phyloP scores from a whole-genome alignment of 2,329 filamentous ascomycete species.

The Purpureocillium lavendulum region DNA sequence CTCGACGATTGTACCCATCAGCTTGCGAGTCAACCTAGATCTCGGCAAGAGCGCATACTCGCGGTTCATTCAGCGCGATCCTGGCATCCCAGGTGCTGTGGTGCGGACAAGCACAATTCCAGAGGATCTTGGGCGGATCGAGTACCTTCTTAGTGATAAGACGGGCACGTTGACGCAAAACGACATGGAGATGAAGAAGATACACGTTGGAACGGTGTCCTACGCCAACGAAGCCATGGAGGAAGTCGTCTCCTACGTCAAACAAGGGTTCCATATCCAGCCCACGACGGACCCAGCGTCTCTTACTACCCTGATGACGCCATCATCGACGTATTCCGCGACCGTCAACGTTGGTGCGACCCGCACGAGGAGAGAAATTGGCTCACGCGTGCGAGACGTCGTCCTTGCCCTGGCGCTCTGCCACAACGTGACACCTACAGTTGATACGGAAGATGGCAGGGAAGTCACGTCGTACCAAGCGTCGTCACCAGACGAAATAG shows the following conservation, averaged over 20 bases:
- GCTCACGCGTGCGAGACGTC: slow-evolving; percentile 84
- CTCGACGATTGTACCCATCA: slow-evolving; percentile 98
- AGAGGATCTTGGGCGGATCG: slow-evolving; percentile 89
- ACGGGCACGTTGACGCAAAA: slow-evolving; percentile 98
- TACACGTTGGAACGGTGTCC: slow-evolving; percentile 94
- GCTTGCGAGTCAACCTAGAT: slow-evolving; percentile 89
- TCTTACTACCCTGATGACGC: slow-evolving; percentile 57
- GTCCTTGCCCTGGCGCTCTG: slow-evolving; percentile 87
- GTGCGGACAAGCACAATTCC: slow-evolving; percentile 96
- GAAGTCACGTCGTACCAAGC: slow-evolving; percentile 84
- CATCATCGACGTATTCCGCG: slow-evolving; percentile 62
- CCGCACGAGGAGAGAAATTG: slow-evolving; percentile 85
- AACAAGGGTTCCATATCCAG: slow-evolving; percentile 65
- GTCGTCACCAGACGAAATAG: slow-evolving; percentile 95
- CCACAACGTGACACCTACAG: slow-evolving; percentile 86
- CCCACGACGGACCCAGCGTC: slow-evolving; percentile 34
- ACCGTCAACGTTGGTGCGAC: slow-evolving; percentile 57
- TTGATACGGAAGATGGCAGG: slow-evolving; percentile 71
- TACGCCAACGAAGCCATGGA: slow-evolving; percentile 99
- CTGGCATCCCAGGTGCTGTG: slow-evolving; percentile 83
- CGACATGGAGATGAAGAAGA: slow-evolving; percentile 98
- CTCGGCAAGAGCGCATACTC: slow-evolving; percentile 97
- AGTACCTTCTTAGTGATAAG: slow-evolving; percentile 94
- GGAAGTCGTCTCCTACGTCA: slow-evolving; percentile 80
- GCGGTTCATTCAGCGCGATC: slow-evolving; percentile 86